Evolutionary conservation across 768 basidiomycete species (phyloP), one percentile per base, ranked within the genome.

Genomic region (Boletellus emodensis): DNA sequence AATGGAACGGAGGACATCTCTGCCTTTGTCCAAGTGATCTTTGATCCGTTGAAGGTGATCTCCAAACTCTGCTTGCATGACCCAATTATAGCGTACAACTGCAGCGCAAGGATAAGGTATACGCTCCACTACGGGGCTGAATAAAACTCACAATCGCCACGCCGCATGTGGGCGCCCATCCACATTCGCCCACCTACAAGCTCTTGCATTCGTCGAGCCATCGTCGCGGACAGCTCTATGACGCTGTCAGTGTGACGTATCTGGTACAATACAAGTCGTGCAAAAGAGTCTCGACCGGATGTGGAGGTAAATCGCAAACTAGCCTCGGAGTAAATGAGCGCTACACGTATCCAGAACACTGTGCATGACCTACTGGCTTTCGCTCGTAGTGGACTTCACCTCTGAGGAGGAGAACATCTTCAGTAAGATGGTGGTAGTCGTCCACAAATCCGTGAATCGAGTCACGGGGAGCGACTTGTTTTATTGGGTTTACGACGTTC

Each of bases 101-200:
- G 47, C 26, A 36, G 17, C 13, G 22, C 28, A 7, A 14, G 30
- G 13, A n/a, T 52, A n/a, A 55, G 38, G 9, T 1, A 3, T 8
- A 28, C 7, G 15, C 18, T 30, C 13, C 6, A 28, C 30, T 3
- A 28, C 1, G 15, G 15, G 20, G 12, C 7, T 33, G 24, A 22
- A 43, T 13, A 17, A 32, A 41, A 56, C 70, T 64, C 43, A 74
- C 72, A 74, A 40, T 74, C 73, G 40, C 73, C 73, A 22, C 73
- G 70, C 17, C 73, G 72, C 74, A 75, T 75, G 40, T 74, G 73
- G 7, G 67, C 71, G 12, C 62, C 68, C 70, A 74, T 70, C 74
- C 73, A 74, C 57, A 68, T 60, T 6, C 71, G 63, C 14, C 70
- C 72, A 1, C 44, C 65, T 2, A 59, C 61, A 26, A 56, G 40